phyloP scores from a whole-genome alignment of 1,284 basidiomycete species.

The Singerocomus inundabilis region DNA sequence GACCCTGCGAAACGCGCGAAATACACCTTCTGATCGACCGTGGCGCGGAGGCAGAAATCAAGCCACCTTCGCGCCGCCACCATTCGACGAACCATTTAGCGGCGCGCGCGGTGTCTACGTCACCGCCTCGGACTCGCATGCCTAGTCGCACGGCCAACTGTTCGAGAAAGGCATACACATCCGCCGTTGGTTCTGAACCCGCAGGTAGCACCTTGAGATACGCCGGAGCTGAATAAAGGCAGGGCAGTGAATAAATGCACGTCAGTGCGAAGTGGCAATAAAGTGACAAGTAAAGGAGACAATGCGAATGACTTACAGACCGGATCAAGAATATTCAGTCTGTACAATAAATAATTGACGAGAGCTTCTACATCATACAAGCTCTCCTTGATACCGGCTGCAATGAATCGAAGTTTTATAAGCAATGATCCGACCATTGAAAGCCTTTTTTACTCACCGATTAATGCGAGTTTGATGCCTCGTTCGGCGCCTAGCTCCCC shows the following conservation, averaged over 20 bases:
- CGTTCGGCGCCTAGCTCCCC: conserved; percentile 84
- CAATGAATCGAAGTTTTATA: conserved; percentile 16
- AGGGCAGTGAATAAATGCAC: neutral
- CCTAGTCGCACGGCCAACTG: conserved; percentile 72
- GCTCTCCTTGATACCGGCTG: conserved; percentile 93
- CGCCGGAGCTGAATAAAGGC: conserved; percentile 49
- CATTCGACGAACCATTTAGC: conserved; percentile 79
- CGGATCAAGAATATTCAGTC: conserved; percentile 77
- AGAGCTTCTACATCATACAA: conserved; percentile 85
- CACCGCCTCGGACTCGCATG: conserved; percentile 78
- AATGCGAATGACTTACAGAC: conserved; percentile 48
- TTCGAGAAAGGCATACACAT: conserved; percentile 64
- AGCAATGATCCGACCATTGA: neutral
- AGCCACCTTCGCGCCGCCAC: conserved; percentile 78
- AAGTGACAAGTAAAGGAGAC: conserved; percentile 6
- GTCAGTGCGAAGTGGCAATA: conserved; percentile 4
- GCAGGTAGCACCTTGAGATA: conserved; percentile 66
- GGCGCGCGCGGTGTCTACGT: conserved; percentile 67
- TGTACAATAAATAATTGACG: conserved; percentile 86
- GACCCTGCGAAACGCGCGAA: neutral
- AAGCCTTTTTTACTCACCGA: conserved; percentile 55
- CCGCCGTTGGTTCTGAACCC: conserved; percentile 52
- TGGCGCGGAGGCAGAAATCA: conserved; percentile 46
- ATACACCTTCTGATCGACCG: conserved; percentile 24
- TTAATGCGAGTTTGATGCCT: conserved; percentile 90